Percentiles rank a stretch among this genome's conserved stretches.
phyloP scores from a whole-genome alignment of 306 rosid species.

The Prunus davidiana region DNA sequence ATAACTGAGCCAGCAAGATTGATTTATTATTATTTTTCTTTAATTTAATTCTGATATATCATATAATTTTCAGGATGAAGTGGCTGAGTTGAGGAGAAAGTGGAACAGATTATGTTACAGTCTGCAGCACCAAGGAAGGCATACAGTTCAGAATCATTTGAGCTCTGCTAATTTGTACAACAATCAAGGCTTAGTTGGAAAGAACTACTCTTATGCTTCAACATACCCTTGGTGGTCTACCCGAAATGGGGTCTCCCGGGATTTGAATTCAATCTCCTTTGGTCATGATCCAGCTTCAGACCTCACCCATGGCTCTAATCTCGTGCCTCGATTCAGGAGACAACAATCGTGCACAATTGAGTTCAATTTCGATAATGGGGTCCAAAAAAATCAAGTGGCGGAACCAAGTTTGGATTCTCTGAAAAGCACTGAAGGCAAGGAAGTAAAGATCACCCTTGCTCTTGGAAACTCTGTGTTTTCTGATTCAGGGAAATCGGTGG shows the following conservation, averaged over 20 bases:
- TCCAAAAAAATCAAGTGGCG: constrained; percentile 32
- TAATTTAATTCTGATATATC: neutral
- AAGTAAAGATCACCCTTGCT: constrained; percentile 74
- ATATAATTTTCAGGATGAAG: constrained; percentile 49
- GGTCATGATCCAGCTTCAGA: constrained; percentile 43
- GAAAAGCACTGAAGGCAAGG: constrained; percentile 54
- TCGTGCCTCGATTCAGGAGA: constrained; percentile 52
- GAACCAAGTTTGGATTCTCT: constrained; percentile 54
- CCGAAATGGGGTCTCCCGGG: constrained; percentile 42
- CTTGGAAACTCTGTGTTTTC: constrained; percentile 65
- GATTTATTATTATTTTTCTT: neutral
- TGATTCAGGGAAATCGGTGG: constrained; percentile 41
- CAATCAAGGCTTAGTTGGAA: constrained; percentile 36
- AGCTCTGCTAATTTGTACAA: constrained; percentile 24
- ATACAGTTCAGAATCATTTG: constrained; percentile 36
- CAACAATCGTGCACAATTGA: constrained; percentile 85
- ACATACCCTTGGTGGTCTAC: constrained; percentile 63
- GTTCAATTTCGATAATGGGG: constrained; percentile 62
- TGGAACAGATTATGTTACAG: constrained; percentile 71
- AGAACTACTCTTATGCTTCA: constrained; percentile 50
- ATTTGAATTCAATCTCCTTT: constrained; percentile 62
- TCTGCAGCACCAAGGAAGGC: constrained; percentile 66
- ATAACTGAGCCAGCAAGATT: neutral
- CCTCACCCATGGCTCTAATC: constrained; percentile 34
- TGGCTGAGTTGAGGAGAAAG: constrained; percentile 54